A percentile compares a stretch with the other conserved stretches of the same genome.
These are phyloP conservation scores for Nannochloropsis gaditana DNA, from an alignment of 108 stramenopile genomes.

Conservation along the genomic window DNA sequence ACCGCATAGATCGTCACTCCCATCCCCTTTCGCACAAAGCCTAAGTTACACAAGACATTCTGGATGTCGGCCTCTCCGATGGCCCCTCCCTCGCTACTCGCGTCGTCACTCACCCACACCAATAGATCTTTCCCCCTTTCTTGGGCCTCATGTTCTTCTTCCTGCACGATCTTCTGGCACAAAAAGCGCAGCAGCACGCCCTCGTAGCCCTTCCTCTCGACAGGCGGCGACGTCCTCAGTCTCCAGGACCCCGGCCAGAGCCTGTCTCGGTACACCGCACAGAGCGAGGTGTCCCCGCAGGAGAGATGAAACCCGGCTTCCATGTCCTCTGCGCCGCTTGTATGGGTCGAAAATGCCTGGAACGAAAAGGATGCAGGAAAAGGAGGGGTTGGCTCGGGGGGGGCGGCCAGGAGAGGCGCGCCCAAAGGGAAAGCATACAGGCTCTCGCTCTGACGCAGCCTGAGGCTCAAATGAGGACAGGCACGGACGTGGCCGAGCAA, in stretches of 20 bases:
- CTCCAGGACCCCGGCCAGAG: neutral
- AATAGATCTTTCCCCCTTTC: neutral
- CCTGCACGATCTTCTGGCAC: neutral
- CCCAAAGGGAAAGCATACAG: neutral
- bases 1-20: no score
- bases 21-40: no score
- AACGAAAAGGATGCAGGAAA: neutral
- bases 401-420: no score
- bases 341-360: neutral
- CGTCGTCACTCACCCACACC: constrained; percentile 6
- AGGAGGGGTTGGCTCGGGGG: neutral
- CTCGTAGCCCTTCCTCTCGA: constrained; percentile 1
- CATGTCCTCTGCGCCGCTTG: neutral
- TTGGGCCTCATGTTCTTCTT: neutral
- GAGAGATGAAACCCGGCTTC: neutral
- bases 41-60: no score
- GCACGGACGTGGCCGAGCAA: neutral
- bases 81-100: neutral
- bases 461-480: neutral
- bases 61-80: neutral
- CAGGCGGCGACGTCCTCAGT: neutral
- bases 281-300: neutral
- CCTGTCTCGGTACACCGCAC: neutral
- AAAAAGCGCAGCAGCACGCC: neutral
- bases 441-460: neutral